Evolutionary conservation across 805 yeast species (phyloP), one percentile per base, ranked within the genome.

Genomic region (Ogataea parapolymorpha): DNA sequence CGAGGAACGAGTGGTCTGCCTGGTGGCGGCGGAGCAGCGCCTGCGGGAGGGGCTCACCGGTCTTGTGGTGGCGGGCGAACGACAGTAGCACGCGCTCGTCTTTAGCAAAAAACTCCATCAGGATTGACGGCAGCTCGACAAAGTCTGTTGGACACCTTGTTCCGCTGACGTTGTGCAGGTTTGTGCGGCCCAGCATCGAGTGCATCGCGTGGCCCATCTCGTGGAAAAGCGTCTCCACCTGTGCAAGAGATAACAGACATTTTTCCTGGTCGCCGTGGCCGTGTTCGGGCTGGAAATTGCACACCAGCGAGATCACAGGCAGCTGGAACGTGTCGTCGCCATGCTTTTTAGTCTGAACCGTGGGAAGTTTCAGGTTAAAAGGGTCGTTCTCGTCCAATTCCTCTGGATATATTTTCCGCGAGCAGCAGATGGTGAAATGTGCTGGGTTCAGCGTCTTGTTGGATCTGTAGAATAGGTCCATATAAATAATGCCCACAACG

Each of bases 151-250:
- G 85, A 60, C 98, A 91, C 44, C 99, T 73, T 0, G 99, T 93
- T 3, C 99, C 99, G 25, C 95, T 82, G 7, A 91, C 83, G 59
- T 89, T 93, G 59, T 93, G 99, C 38, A 91, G 66, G 31, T 82
- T 72, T 0, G 99, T 93, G 47, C 91, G 74, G 0, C 98, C 99
- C 15, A 93, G 66, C 96, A 93, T 91, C 3, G 97, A 87, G 61
- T 93, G 99, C 78, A 93, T 85, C 1, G 98, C 98, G 63, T 93
- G 99, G 1, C 99, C 99, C 96, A 93, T 89, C 64, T 93, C 99
- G 63, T 93, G 99, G 67, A 93, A 93, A 14, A 93, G 67, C 0
- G 99, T 93, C 54, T 91, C 96, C 15, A 91, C 89, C 55, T 93
- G 98, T 42, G 73, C 76, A 42, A 86, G 70, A 10, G 82, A 70